Evolutionary conservation across 768 basidiomycete genomes (phyloP), one percentile per base, ranked within the genome.

Genomic region (Hortiboletus flavorubellus): DNA sequence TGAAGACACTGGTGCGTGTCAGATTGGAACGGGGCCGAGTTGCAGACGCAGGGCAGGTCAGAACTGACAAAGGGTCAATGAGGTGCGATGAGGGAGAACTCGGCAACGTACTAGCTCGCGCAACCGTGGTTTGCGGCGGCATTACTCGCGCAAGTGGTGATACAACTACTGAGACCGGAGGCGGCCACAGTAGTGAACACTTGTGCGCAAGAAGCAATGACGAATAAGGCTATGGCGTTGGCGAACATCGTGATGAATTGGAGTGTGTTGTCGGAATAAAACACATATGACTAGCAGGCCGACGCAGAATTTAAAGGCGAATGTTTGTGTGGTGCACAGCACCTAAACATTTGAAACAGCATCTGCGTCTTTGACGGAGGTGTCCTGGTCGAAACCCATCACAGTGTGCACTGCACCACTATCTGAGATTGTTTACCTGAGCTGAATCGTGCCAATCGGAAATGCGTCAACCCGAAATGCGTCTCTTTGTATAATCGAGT

Each of bases 11-110:
- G 2, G 1, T 2, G 15, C 2, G 72, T 73, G 3, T 64, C 64
- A 3, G 2, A 1, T 54, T 78, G 76, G 76, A 76, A 80, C 2
- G 56, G 41, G 2, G 49, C 12, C 46, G 67, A 74, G 5, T 68
- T 60, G 68, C 78, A 80, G 18, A 78, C 61, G 49, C 79, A 80
- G 0, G 53, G 0, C 14, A 74, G 1, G 60, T 80, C 62, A 11
- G 74, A 60, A 62, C 78, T 79, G 34, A 42, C 11, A 10, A 16
- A 5, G 9, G 21, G 37, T 40, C 8, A 58, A 21, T 10, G 7
- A 10, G 12, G 14, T 2, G 5, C 4, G 26, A 51, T 7, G 26
- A 23, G 26, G 26, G 18, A 5, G 1, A 31, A 16, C 14, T 4
- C n/a, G 6, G 34, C 9, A 21, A 51, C 66, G 4, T 38, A 67